Evolutionary conservation across 2,329 filamentous ascomycete genomes (phyloP).

Genomic region (Sphaerulina vaccinii): DNA sequence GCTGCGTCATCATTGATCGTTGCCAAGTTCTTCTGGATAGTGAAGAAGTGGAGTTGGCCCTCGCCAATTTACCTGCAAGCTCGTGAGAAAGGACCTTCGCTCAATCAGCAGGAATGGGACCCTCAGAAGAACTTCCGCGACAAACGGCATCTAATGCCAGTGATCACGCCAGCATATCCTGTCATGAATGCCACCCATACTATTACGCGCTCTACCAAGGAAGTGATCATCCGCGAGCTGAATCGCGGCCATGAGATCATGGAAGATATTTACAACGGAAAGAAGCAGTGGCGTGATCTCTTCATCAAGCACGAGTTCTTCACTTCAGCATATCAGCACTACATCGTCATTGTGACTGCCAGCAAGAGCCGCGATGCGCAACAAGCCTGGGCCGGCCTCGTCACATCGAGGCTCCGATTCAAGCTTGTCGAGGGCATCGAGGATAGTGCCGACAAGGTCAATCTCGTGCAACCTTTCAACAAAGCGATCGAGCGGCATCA

Average conservation of each 20-base stretch:
- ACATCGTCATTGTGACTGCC: conserved; percentile 81
- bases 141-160: conserved; percentile 87
- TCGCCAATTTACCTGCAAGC: conserved; percentile 86
- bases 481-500: conserved; percentile 88
- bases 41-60: conserved; percentile 90
- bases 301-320: conserved; percentile 94
- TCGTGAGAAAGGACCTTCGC: conserved; percentile 73
- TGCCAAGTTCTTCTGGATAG: conserved; percentile 90
- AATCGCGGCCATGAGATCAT: conserved; percentile 74
- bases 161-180: conserved; percentile 96
- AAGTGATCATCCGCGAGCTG: conserved; percentile 80
- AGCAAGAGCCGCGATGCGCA: conserved; percentile 82
- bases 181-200: conserved; percentile 98
- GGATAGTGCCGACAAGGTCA: conserved; percentile 67
- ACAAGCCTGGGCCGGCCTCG: conserved; percentile 83
- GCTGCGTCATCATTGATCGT: conserved; percentile 86
- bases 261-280: conserved; percentile 74
- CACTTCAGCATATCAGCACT: conserved; percentile 90
- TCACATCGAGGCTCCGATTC: conserved; percentile 83
- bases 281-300: conserved; percentile 78
- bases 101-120: conserved; percentile 90
- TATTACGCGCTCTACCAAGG: conserved; percentile 80
- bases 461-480: conserved; percentile 84
- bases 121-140: conserved; percentile 82
- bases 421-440: conserved; percentile 82